Base-by-base conservation (phyloP, 768 basidiomycete genomes). In the Dictyophora rubrovolvata region DNA sequence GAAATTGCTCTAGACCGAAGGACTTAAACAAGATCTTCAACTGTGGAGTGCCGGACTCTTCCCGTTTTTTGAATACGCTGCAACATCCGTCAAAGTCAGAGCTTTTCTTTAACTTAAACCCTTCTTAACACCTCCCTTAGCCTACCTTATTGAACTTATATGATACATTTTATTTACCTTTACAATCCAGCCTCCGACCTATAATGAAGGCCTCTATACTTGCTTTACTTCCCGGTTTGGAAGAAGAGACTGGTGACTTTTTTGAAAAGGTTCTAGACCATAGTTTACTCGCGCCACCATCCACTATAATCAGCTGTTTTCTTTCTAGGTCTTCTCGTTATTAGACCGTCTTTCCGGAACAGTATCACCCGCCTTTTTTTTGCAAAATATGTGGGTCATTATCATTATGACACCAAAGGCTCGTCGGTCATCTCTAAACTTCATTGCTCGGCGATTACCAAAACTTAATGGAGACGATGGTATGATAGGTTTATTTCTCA, bases 41-140 rank as follows among this genome's bases (percentile, higher is more conserved):
- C 75, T 97, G 18, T 99, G 96, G 96, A 93, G 92, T 0, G 86
- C 93, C 4, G 96, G 96, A 7, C 72, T 99, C 5, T 97, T 99
- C 69, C 96, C 96, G 0, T 98, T 98, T 81, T 97, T 98, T 66
- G 93, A 97, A 73, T 98, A 93, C 70, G 93, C 96, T 10, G 87
- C 95, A n/a, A 98, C 94, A n/a, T 93, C 93, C 18, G 93, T 97
- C 60, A 92, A 92, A 79, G 92, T 89, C 63, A 54, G 73, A n/a
- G 60, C 48, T 6, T 48, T 53, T 54, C 34, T 5, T n/a, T 36
- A 3, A 12, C 2, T 54, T 22, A 12, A 18, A 14, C 17, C 20
- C 4, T 49, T 48, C 50, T 22, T 54, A 28, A 54, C 49, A 14
- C 10, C 16, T 47, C 36, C 21, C 5, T 50, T 60, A 95, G 87